phyloP scores from a whole-genome alignment of 208 protist genomes.

The Acanthamoeba comandoni region DNA sequence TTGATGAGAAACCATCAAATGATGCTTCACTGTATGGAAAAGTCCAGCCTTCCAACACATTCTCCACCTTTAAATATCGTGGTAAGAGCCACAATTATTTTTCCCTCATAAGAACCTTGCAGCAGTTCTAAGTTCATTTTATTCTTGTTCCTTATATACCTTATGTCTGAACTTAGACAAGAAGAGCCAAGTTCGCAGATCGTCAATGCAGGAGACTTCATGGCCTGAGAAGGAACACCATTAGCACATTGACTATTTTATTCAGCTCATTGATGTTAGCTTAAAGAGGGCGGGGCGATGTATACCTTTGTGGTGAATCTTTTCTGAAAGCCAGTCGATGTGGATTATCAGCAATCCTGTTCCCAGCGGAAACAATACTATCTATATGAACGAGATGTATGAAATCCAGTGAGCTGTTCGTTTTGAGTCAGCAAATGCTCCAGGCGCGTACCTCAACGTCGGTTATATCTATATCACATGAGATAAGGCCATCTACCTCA shows the following conservation, averaged over 20 bases:
- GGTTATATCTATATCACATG: constrained; percentile 26
- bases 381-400: neutral
- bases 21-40: neutral
- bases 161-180: constrained; percentile 58
- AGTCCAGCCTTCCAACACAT: constrained; percentile 66
- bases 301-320: neutral
- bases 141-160: neutral
- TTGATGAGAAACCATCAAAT: too few species aligned
- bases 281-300: neutral
- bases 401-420: constrained; percentile 6
- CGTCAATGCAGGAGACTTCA: constrained; percentile 35
- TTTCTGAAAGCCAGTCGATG: constrained; percentile 36
- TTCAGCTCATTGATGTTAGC: neutral
- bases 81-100: too few species aligned
- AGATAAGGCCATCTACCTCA: neutral
- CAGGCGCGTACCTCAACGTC: neutral
- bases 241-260: neutral
- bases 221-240: constrained; percentile 5
- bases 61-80: constrained; percentile 11
- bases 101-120: too few species aligned
- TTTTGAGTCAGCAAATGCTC: neutral
- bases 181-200: constrained; percentile 70
- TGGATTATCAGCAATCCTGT: constrained; percentile 15
- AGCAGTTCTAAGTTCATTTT: too few species aligned
- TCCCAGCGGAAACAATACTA: constrained; percentile 35